Evolutionary conservation across 1,139 yeast species (phyloP), one percentile per base, ranked within the genome.

Genomic region (Chernovozyma sophiae-reginae): DNA sequence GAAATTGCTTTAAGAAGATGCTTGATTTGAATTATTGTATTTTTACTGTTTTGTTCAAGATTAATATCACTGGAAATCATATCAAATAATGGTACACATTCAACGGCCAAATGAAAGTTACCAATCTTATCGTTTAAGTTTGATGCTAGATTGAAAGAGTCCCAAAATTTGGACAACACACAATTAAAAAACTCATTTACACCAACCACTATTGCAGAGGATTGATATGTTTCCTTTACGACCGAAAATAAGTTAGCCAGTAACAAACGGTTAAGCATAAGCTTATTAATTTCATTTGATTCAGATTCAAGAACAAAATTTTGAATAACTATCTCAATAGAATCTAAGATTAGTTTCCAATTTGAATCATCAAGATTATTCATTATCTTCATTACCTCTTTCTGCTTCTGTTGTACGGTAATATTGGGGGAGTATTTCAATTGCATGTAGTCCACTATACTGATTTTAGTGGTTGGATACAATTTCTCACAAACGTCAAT

Each of bases 91-190:
- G 57, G 43, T 1, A 75, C 44, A 33, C 79, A 69, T 24, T 60
- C 60, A 2, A 51, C 43, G 0, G 79, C 73, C 27, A 67, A 61
- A 31, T 55, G 56, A 38, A 79, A 55, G 27, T 64, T 68, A 0
- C 81, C 82, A 26, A 65, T 58, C 8, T 59, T 58, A 8, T 67
- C 72, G 39, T 76, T 72, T 16, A 81, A 69, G 44, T 65, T 73
- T 0, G 70, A 53, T 0, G 86, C 77, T 20, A 56, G 56, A 40
- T 73, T 68, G 46, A 74, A 73, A 31, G 70, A 68, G 17, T 62
- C 68, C 86, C 86, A 80, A 40, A 77, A 75, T 47, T 72, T 66
- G 29, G 65, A 56, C 16, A 49, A 30, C 1, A 62, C 43, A 13
- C 62, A 43, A 4, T 52, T 48, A 30, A 48, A 56, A 11, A 55